Base-by-base conservation (phyloP, 352 stramenopile species). In the Pythium dissotocum region DNA sequence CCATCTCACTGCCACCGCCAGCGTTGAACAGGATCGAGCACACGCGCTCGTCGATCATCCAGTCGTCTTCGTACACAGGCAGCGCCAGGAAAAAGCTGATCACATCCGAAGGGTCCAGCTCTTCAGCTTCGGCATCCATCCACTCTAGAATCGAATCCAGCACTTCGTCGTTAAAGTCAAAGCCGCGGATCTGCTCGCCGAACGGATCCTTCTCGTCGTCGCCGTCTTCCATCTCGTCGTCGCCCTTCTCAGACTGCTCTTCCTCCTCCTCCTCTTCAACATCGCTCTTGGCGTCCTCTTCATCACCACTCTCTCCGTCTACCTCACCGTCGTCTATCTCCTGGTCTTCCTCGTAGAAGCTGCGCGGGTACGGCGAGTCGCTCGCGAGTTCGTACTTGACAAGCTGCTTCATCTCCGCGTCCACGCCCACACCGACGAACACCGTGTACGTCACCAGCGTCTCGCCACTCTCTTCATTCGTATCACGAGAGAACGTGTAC, bases 31-130 rank as follows among this genome's bases (percentile, higher is more conserved):
- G 73, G 48, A 91, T 90, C 69, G 90, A 76, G 26, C 82, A 89
- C 59, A 94, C 77, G 53, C 85, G 85, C 33, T 94, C 83, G 68
- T 94, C 85, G 13, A 94, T 61, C 21, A 82, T 77, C 85, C 85
- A 94, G 65, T 94, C 85, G 61, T 92, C 85, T 59, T 94, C 85
- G 53, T 80, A 77, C 38, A 89, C 72, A 12, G 85, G 85, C 55
- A 91, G 60, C 56, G 82, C 82, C 40, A 91, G 64, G 64, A 92
- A 89, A 60, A 92, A 94, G 26, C 79, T 75, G 13, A 91, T 72
- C 57, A 87, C 73, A 49, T 92, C 80, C 1, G 85, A 75, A 1
- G 79, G 76, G 12, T 91, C 80, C 6, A 90, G 58, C 26, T 87
- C 71, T 58, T 89, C 78, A 5, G 79, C 71, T 16, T 80, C 80